phyloP scores from a whole-genome alignment of 129 eudicot genomes.

The Flaveria ramosissima region DNA sequence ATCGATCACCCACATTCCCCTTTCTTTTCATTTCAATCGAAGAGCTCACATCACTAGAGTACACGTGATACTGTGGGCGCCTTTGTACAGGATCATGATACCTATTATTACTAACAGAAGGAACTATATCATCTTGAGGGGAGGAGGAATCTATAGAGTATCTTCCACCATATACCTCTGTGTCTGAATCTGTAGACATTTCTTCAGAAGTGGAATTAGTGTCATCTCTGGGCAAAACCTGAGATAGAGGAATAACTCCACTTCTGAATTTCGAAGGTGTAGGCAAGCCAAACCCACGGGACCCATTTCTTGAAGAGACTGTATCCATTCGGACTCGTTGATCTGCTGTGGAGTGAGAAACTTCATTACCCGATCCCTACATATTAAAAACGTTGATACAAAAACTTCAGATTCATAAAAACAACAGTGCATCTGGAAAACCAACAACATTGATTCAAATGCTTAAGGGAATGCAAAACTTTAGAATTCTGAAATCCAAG shows the following conservation, averaged over 20 bases:
- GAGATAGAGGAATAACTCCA: constrained; percentile 63
- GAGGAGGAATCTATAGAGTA: constrained; percentile 81
- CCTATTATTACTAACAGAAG: constrained; percentile 36
- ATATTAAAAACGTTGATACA: neutral
- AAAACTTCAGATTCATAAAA: neutral
- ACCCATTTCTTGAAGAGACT: constrained; percentile 38
- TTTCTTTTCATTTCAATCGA: constrained; percentile 56
- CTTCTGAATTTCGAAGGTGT: constrained; percentile 61
- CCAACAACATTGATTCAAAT: neutral
- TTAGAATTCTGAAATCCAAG: constrained; percentile 4
- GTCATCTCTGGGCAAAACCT: constrained; percentile 53
- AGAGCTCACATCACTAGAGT: constrained; percentile 67
- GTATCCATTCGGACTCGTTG: constrained; percentile 50
- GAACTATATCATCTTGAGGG: constrained; percentile 62
- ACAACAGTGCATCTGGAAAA: neutral
- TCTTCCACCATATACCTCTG: constrained; percentile 74
- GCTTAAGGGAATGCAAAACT: neutral
- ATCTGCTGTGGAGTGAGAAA: constrained; percentile 37
- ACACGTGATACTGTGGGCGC: constrained; percentile 56
- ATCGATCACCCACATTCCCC: constrained; percentile 42
- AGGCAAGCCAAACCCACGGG: constrained; percentile 62
- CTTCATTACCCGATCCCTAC: constrained; percentile 65
- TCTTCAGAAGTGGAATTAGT: constrained; percentile 63
- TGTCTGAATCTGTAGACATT: constrained; percentile 65
- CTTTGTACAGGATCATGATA: constrained; percentile 41